Evolutionary conservation across 495 filamentous ascomycete genomes (phyloP).

Genomic region (Xylaria venustula): DNA sequence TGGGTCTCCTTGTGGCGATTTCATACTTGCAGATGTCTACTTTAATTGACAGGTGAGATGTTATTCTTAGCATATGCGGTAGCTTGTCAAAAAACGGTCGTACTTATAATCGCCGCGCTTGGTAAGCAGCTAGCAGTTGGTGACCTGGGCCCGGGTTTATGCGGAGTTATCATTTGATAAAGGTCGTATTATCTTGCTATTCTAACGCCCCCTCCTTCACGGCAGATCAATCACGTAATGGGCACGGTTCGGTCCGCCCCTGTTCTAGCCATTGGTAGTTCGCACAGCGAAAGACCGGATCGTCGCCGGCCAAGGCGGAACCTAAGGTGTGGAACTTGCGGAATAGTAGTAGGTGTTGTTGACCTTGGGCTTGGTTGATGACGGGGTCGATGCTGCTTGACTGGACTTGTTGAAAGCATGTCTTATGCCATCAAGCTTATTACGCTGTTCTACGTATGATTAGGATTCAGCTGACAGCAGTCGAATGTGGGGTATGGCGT

Average conservation of each 20-base stretch:
- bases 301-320: background rate
- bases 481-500: background rate
- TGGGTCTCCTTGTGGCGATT: constrained; percentile 5
- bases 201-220: background rate
- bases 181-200: background rate
- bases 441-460: no score
- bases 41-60: background rate
- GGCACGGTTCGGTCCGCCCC: background rate
- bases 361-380: background rate
- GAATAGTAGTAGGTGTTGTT: background rate
- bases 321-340: background rate
- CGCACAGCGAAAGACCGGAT: background rate
- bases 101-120: background rate
- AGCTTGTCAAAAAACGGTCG: background rate
- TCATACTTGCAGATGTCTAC: background rate
- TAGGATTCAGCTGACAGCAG: no score
- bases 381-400: no score
- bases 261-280: background rate
- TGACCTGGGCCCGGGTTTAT: no score
- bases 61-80: background rate
- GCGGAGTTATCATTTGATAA: background rate
- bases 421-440: no score
- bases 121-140: background rate
- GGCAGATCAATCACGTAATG: background rate
- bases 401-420: no score